Evolutionary conservation across 345 rosid genomes (phyloP).

Genomic region (Combretum micranthum): DNA sequence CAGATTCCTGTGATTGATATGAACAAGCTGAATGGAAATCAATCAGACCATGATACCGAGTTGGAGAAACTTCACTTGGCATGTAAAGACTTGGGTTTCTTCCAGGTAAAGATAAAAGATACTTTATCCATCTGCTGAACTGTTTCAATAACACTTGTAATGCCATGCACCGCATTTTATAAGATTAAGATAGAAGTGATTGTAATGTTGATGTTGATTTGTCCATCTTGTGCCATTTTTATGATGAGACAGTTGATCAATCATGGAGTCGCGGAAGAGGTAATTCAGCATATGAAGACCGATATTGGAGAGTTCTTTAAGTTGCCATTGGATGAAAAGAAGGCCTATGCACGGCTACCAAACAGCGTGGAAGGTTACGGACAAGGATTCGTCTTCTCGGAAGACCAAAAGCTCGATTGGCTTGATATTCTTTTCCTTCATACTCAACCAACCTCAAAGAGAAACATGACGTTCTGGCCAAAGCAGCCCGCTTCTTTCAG

Average conservation of each 20-base stretch:
- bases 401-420: slow-evolving; percentile 51
- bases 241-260: slow-evolving; percentile 28
- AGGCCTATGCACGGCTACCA: slow-evolving; percentile 27
- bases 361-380: slow-evolving; percentile 41
- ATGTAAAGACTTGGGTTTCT: slow-evolving; percentile 55
- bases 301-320: slow-evolving; percentile 29
- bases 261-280: slow-evolving; percentile 28
- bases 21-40: slow-evolving; percentile 19
- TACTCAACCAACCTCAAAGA: slow-evolving; percentile 15
- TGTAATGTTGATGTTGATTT: no score
- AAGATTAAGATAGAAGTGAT: no score
- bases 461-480: slow-evolving; percentile 35
- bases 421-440: slow-evolving; percentile 39
- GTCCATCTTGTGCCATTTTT: neutral
- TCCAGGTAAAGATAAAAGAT: slow-evolving; percentile 46
- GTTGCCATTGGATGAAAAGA: slow-evolving; percentile 33
- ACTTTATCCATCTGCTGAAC: no score
- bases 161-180: no score
- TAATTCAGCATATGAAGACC: slow-evolving; percentile 27
- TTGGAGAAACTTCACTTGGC: slow-evolving; percentile 36
- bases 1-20: slow-evolving; percentile 34
- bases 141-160: no score
- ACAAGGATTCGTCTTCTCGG: slow-evolving; percentile 44
- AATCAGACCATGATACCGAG: slow-evolving; percentile 15
- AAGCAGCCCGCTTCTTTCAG: slow-evolving; percentile 27